Conservation (phyloP, 2,329 filamentous ascomycete species). For the Lecanosticta acicola region DNA sequence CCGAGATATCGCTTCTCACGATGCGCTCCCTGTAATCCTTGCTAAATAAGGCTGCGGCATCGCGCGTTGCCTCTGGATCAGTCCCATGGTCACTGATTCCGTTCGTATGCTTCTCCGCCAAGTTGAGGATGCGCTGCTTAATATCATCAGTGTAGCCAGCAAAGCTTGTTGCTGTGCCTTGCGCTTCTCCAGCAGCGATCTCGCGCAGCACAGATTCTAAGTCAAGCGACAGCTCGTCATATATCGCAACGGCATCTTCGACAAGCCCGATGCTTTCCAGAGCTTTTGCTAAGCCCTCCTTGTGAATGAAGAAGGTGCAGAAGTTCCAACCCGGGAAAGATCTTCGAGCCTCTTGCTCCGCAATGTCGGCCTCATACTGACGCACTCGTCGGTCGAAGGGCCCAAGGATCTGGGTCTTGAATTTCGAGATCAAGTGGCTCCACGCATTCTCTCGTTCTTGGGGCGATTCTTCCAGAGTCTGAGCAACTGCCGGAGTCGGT, state of each 20-base stretch:
- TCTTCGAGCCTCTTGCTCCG: constrained; percentile 84
- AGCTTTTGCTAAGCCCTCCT: constrained; percentile 86
- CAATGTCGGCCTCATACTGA: constrained; percentile 96
- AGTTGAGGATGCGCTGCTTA: constrained; percentile 23
- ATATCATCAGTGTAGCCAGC: constrained; percentile 69
- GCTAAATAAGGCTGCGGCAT: constrained; percentile 31
- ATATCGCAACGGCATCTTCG: constrained; percentile 89
- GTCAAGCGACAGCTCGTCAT: constrained; percentile 86
- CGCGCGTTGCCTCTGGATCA: constrained; percentile 10
- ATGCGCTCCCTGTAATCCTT: constrained; percentile 91
- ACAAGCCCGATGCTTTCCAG: constrained; percentile 95
- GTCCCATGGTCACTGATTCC: constrained; percentile 11
- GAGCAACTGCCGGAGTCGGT: constrained; percentile 39
- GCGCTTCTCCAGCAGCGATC: constrained; percentile 55
- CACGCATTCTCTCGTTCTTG: constrained; percentile 78
- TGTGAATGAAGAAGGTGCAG: constrained; percentile 96
- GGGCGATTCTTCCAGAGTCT: constrained; percentile 61
- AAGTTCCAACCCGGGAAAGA: constrained; percentile 95
- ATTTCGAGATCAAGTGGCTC: constrained; percentile 74
- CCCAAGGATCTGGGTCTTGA: constrained; percentile 78
- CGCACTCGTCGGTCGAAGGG: constrained; percentile 87
- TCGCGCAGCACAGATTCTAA: constrained; percentile 78
- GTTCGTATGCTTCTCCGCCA: constrained; percentile 12
- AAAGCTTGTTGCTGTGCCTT: constrained; percentile 67
- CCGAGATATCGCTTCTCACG: constrained; percentile 85